Percentiles rank a stretch among this genome's conserved stretches.
These are phyloP conservation scores for Cyclocybe cylindracea DNA, from an alignment of 768 basidiomycete species.

Conservation along the genomic window DNA sequence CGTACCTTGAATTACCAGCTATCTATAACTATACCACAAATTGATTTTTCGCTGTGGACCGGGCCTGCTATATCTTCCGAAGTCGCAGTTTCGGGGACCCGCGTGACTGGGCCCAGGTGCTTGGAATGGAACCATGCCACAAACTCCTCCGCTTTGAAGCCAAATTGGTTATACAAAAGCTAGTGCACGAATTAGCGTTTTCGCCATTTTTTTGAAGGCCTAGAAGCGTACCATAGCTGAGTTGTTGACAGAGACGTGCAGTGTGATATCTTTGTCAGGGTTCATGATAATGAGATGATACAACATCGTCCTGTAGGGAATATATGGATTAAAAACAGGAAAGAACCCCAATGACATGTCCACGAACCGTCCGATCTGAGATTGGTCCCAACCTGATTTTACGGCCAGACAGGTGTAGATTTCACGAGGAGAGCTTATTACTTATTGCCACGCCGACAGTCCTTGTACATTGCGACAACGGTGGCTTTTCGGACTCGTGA, in stretches of 20 bases:
- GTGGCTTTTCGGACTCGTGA: constrained; percentile 71
- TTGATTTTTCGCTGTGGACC: neutral
- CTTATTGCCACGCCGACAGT: too few relatives aligned
- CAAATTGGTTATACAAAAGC: too few relatives aligned
- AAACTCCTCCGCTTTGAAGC: too few relatives aligned
- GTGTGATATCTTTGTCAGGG: constrained; percentile 74
- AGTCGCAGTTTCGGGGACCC: constrained; percentile 71
- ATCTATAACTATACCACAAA: neutral
- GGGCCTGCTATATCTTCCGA: constrained; percentile 40
- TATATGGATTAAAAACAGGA: constrained; percentile 4
- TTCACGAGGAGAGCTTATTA: constrained; percentile 77
- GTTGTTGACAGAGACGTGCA: constrained; percentile 79
- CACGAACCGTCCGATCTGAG: constrained; percentile 78
- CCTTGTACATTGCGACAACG: too few relatives aligned
- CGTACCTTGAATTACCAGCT: neutral
- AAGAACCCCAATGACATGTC: constrained; percentile 43
- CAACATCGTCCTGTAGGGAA: constrained; percentile 61
- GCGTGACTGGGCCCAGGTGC: too few relatives aligned
- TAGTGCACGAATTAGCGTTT: too few relatives aligned
- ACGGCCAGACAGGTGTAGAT: constrained; percentile 80
- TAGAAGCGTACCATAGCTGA: constrained; percentile 71
- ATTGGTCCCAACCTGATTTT: constrained; percentile 80
- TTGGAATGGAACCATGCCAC: too few relatives aligned
- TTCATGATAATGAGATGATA: constrained; percentile 69
- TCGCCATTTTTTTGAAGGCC: too few relatives aligned